A percentile compares a stretch with the other conserved stretches of the same genome.
phyloP scores from a whole-genome alignment of 1,284 basidiomycete species.

The Leccinum subspadiceum region DNA sequence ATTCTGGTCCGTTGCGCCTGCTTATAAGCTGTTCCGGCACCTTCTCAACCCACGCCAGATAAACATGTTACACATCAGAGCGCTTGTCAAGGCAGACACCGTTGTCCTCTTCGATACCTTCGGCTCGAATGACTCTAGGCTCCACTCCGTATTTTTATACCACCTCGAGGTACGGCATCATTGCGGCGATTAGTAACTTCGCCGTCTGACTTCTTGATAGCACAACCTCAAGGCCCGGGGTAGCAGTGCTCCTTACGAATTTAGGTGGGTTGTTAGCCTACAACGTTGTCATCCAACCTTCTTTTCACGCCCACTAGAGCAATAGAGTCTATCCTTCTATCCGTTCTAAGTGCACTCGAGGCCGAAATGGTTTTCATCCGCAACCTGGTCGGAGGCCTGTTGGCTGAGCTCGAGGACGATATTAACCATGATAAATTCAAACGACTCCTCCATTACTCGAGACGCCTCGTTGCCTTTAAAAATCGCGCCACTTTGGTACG shows the following conservation, averaged over 20 bases:
- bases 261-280: conserved; percentile 57
- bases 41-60: conserved; percentile 46
- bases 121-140: conserved; percentile 79
- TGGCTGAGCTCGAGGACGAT: conserved; percentile 91
- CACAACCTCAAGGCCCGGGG: conserved; percentile 75
- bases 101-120: conserved; percentile 92
- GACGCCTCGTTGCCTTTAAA: conserved; percentile 83
- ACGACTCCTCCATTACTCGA: conserved; percentile 84
- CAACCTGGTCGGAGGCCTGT: conserved; percentile 80
- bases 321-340: conserved; percentile 86
- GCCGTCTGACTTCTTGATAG: conserved; percentile 38
- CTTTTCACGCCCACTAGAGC: conserved; percentile 52
- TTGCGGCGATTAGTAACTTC: conserved; percentile 16
- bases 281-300: conserved; percentile 11
- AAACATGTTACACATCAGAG: conserved; percentile 93
- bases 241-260: conserved; percentile 80
- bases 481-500: conserved; percentile 79
- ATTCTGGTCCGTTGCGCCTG: conserved; percentile 64
- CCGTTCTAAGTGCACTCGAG: conserved; percentile 86
- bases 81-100: conserved; percentile 90
- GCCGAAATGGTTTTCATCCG: conserved; percentile 91
- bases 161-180: conserved; percentile 71
- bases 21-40: neutral
- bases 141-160: conserved; percentile 85
- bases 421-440: conserved; percentile 93